A percentile compares a stretch with the other conserved stretches of the same genome.
Evolutionary conservation across 257 asterid species (phyloP).

Genomic region (Anisodus acutangulus): DNA sequence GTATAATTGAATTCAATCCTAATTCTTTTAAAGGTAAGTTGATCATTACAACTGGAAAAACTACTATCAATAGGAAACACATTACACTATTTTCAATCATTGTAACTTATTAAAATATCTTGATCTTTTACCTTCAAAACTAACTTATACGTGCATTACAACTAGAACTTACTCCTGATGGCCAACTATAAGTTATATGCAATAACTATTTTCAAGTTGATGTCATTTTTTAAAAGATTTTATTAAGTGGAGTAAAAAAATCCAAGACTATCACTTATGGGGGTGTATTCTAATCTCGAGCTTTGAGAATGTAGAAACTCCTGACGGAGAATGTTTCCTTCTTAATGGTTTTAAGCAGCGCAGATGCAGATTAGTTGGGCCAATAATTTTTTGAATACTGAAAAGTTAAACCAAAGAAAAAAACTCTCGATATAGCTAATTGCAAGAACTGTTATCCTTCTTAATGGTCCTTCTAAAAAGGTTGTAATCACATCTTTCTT

Average conservation of each 20-base stretch:
- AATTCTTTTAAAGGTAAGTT: too few relatives aligned
- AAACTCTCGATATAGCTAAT: background rate
- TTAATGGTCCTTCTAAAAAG: background rate
- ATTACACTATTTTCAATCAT: background rate
- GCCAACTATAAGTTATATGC: background rate
- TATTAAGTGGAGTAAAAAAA: background rate
- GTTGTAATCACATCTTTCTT: constrained; percentile 17
- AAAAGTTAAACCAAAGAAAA: background rate
- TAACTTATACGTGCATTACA: background rate
- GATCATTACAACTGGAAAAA: background rate
- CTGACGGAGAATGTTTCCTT: background rate
- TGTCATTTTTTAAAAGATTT: background rate
- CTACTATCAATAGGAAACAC: background rate
- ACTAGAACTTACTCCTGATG: background rate
- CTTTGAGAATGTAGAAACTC: background rate
- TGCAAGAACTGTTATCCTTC: background rate
- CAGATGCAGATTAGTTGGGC: background rate
- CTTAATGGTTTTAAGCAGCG: background rate
- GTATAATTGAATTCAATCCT: too few relatives aligned
- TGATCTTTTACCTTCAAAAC: background rate
- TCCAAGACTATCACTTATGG: background rate
- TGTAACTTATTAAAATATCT: background rate
- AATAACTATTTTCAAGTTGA: background rate
- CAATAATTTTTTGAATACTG: background rate
- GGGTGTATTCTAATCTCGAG: background rate